phyloP scores from a whole-genome alignment of 495 filamentous ascomycete genomes.

The Poronia punctata region DNA sequence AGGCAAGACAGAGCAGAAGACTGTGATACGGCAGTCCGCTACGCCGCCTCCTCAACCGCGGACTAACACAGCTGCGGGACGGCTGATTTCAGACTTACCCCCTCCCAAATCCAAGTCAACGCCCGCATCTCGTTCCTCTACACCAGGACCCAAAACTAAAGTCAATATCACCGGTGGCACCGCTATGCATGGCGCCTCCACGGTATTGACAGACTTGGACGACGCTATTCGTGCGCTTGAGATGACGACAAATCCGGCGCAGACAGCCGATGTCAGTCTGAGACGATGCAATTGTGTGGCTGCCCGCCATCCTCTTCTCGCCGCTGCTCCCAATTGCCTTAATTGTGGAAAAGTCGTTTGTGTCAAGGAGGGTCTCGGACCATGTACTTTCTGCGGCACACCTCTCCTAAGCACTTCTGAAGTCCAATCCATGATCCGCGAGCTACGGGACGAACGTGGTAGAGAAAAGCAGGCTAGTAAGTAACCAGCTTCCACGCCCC shows the following conservation, averaged over 20 bases:
- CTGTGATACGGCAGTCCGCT: slow-evolving; percentile 12
- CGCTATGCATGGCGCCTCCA: slow-evolving; percentile 70
- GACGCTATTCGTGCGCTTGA: slow-evolving; percentile 87
- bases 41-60: slow-evolving; percentile 39
- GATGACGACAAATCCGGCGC: slow-evolving; percentile 75
- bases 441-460: slow-evolving; percentile 78
- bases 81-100: slow-evolving; percentile 69
- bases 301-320: slow-evolving; percentile 73
- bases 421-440: slow-evolving; percentile 76
- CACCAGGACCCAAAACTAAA: slow-evolving; percentile 49
- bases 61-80: slow-evolving; percentile 63
- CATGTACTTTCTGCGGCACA: slow-evolving; percentile 83
- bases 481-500: not conserved
- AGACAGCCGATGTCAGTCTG: slow-evolving; percentile 42
- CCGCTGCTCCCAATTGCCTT: slow-evolving; percentile 84
- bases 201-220: slow-evolving; percentile 75
- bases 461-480: slow-evolving; percentile 66
- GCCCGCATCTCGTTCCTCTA: slow-evolving; percentile 47
- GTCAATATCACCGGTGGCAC: slow-evolving; percentile 62
- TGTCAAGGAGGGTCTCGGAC: slow-evolving; percentile 86
- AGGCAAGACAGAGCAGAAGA: slow-evolving; percentile 33
- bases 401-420: slow-evolving; percentile 66
- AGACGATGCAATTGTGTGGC: slow-evolving; percentile 81
- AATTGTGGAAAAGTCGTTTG: slow-evolving; percentile 96
- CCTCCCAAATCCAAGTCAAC: slow-evolving; percentile 56